phyloP scores from a whole-genome alignment of 768 basidiomycete species.

The Lentinula sp. region DNA sequence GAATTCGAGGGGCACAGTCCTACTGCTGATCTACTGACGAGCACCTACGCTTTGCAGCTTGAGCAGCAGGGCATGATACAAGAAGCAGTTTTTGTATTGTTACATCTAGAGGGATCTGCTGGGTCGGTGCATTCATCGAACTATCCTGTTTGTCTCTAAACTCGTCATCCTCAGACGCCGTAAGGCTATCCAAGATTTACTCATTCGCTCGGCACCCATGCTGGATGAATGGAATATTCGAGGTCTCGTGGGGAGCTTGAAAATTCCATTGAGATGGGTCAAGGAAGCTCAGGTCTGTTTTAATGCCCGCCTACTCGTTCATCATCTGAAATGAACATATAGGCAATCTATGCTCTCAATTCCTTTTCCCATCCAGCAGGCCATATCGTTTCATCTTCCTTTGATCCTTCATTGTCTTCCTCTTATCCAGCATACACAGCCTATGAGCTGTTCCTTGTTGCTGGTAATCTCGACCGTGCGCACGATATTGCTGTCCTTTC shows the following conservation, averaged over 20 bases:
- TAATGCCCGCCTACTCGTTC: background rate
- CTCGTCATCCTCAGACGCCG: conserved; percentile 52
- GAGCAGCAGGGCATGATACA: conserved; percentile 77
- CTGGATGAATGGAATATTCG: conserved; percentile 71
- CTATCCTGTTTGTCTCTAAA: conserved; percentile 1
- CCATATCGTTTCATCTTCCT: conserved; percentile 39
- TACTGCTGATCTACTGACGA: conserved; percentile 77
- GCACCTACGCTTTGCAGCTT: conserved; percentile 81
- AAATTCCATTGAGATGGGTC: conserved; percentile 84
- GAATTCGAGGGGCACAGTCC: conserved; percentile 72
- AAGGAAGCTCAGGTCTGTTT: conserved; percentile 73
- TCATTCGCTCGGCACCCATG: conserved; percentile 59
- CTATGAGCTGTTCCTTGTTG: conserved; percentile 70
- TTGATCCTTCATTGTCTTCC: background rate
- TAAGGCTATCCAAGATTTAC: conserved; percentile 75
- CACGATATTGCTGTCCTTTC: conserved; percentile 83
- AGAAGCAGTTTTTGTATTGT: conserved; percentile 82
- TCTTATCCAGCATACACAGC: conserved; percentile 26
- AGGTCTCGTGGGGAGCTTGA: conserved; percentile 68
- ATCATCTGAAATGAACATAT: background rate
- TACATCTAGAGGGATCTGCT: conserved; percentile 77
- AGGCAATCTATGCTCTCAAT: conserved; percentile 66
- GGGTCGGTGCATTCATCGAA: conserved; percentile 48
- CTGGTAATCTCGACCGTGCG: conserved; percentile 64
- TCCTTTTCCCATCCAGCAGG: conserved; percentile 24